Percentiles rank a stretch among this genome's conserved stretches.
These are phyloP conservation scores for Flaveria ramosissima DNA, from an alignment of 129 eudicot species.

Conservation along the genomic window DNA sequence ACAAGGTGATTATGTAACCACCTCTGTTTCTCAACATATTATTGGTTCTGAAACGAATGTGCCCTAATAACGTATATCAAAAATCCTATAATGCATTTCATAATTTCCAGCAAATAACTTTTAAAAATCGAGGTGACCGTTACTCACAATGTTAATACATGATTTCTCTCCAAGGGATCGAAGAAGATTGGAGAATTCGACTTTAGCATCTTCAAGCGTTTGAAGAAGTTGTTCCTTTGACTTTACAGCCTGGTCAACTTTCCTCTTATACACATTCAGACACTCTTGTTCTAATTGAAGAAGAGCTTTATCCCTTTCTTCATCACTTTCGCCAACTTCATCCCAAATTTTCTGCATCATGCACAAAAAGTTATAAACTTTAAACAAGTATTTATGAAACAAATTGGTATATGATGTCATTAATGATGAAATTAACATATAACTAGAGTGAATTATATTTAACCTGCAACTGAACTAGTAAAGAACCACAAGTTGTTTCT, in stretches of 20 bases:
- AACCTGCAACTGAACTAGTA: constrained; percentile 83
- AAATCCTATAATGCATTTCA: constrained; percentile 5
- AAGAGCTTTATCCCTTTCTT: constrained; percentile 88
- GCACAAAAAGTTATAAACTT: neutral
- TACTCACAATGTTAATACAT: constrained; percentile 66
- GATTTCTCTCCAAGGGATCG: constrained; percentile 83
- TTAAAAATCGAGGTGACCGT: neutral
- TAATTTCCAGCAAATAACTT: neutral
- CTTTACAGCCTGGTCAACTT: constrained; percentile 84
- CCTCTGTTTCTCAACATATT: neutral
- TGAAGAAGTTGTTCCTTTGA: constrained; percentile 84
- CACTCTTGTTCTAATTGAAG: constrained; percentile 94
- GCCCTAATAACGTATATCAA: neutral
- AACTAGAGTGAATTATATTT: neutral
- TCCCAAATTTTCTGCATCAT: constrained; percentile 89
- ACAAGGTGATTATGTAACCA: too few species aligned
- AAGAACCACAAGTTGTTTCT: constrained; percentile 76
- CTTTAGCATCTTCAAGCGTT: constrained; percentile 74
- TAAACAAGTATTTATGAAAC: neutral
- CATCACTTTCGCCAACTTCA: constrained; percentile 95
- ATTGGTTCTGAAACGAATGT: neutral
- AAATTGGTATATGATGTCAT: neutral
- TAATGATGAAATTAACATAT: neutral
- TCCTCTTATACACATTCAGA: constrained; percentile 88
- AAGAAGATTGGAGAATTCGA: constrained; percentile 70